phyloP scores from a whole-genome alignment of 108 stramenopile species.

The Nitzschia palea region DNA sequence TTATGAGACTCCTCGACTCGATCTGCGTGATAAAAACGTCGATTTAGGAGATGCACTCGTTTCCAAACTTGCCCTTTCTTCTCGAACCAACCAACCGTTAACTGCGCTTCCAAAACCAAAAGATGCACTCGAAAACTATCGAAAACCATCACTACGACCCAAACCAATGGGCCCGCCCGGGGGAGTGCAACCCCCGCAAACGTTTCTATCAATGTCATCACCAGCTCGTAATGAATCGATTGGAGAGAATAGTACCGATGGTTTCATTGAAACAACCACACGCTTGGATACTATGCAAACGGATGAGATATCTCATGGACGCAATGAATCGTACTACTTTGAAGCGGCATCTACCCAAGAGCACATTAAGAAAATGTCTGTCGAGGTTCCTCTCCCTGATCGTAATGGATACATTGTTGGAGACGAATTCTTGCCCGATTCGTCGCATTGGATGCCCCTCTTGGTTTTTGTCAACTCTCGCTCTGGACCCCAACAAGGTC shows the following conservation, averaged over 20 bases:
- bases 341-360: slow-evolving; percentile 67
- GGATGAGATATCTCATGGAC: background rate
- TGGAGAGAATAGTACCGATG: background rate
- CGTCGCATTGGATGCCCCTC: slow-evolving; percentile 61
- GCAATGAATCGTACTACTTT: slow-evolving; percentile 48
- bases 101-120: slow-evolving; percentile 18
- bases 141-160: background rate
- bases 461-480: slow-evolving; percentile 89
- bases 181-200: background rate
- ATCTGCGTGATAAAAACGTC: background rate
- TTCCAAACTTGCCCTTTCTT: background rate
- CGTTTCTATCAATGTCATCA: background rate
- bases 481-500: slow-evolving; percentile 83
- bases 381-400: slow-evolving; percentile 76
- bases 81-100: background rate
- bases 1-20: background rate
- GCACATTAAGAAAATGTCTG: slow-evolving; percentile 52
- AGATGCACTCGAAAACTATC: slow-evolving; percentile 46
- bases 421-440: slow-evolving; percentile 66
- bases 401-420: slow-evolving; percentile 81
- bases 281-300: too few relatives aligned
- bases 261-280: background rate
- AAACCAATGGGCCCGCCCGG: background rate
- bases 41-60: slow-evolving; percentile 2
- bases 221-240: background rate